Base-by-base conservation (phyloP, 1,284 basidiomycete species). In the Paramarasmius palmivorus region DNA sequence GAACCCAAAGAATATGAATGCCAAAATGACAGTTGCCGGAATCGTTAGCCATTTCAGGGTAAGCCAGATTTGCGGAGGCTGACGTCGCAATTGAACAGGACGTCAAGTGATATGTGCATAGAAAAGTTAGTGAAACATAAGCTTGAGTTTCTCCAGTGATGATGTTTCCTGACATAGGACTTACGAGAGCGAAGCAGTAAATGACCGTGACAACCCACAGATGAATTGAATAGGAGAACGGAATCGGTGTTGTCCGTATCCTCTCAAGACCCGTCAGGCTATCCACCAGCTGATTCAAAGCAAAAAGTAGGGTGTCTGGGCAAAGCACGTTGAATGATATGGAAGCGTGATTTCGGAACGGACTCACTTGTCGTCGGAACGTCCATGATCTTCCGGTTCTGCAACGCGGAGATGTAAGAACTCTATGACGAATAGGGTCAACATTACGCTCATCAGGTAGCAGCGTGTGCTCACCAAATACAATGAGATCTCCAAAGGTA, bases 171-270 rank as follows among this genome's bases (percentile, higher is more conserved):
- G 32, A 34, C 23, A 25, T 19, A 39, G 41, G 22, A 60, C 74
- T 49, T 64, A 86, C 85, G 69, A 83, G 68, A 60, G 75, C 71
- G 10, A 85, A 63, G 59, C 77, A 79, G 62, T 86, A 88, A 10
- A 88, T 66, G 37, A 77, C 57, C 4, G 83, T 83, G 12, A 86
- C 82, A 0, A 74, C 65, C 85, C 85, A 88, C 41, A 88, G 68
- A 61, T 88, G 86, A 32, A 84, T 72, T 2, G 81, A 81, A 60
- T 87, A 90, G 76, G 84, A 88, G 71, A 88, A 91, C 1, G 89
- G 90, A 44, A 92, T 90, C 1, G 89, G 89, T 0, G 88, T 91
- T 0, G 88, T 90, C 12, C 91, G 72, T 58, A 92, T 90, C 40
- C 89, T 75, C 64, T 92, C 89, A 3, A 92, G 73, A 4, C 83